Evolutionary conservation across 2,329 filamentous ascomycete species (phyloP), one percentile per base, ranked within the genome.

Genomic region (Aspergillus transmontanensis): DNA sequence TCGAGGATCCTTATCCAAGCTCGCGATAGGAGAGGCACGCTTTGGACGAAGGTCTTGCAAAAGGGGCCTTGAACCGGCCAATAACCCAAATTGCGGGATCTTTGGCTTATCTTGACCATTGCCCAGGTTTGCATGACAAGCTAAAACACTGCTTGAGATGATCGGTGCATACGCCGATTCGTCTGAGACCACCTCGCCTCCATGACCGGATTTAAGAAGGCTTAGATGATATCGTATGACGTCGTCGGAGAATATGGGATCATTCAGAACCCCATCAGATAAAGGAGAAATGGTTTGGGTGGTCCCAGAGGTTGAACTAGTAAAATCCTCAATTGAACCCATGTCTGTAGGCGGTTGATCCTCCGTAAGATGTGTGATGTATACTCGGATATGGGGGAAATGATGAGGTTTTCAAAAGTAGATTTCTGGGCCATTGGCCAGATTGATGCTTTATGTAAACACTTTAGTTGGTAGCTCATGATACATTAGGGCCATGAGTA

Each of bases 1-100:
- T 7, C 68, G 57, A 0, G 64, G 65, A n/a, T 69, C 68, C 32
- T 23, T 12, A 12, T 54, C 32, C 14, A 36, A 19, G 9, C 30
- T 39, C n/a, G 4, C 12, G n/a, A 36, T 19, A 14, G 32, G 30
- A 23, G 51, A 23, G 30, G 12, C n/a, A 7, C 9, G 7, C 12
- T n/a, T 36, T 12, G 11, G 28, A 7, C n/a, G 16, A 32, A 34
- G 12, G 1, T n/a, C 6, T 14, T 21, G 6, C 23, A 21, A 19
- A 16, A 21, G 51, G 2, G 14, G 14, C 16, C 26, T 54, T 23
- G n/a, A 54, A 1, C 51, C 51, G 14, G 51, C 51, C 7, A 54
- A 26, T 19, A 54, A n/a, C 19, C 51, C 51, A 54, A 21, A 54
- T 11, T 54, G 51, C 39, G 30, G 9, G 30, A 54, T 54, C 7